Percentiles rank a stretch among this genome's conserved stretches.
phyloP scores from a whole-genome alignment of 306 rosid genomes.

The Calophaca sinica region DNA sequence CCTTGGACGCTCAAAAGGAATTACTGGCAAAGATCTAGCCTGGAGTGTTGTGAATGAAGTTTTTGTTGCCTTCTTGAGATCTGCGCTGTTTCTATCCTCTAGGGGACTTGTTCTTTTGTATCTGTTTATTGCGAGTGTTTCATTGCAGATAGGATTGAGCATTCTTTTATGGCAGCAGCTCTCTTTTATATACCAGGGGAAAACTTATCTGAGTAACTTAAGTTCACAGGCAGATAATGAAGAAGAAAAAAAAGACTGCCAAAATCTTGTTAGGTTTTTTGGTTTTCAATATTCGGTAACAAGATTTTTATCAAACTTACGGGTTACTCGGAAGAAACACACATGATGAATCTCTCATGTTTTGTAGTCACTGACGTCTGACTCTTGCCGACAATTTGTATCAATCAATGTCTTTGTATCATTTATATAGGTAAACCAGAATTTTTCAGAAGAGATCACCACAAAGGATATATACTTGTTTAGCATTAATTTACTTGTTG shows the following conservation, averaged over 20 bases:
- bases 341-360: constrained; percentile 43
- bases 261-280: constrained; percentile 76
- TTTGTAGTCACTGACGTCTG: constrained; percentile 23
- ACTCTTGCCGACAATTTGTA: constrained; percentile 26
- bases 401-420: constrained; percentile 25
- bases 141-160: constrained; percentile 74
- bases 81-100: constrained; percentile 67
- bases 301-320: constrained; percentile 65
- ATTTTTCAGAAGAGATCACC: not conserved
- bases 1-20: constrained; percentile 39
- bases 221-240: constrained; percentile 55
- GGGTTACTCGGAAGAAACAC: constrained; percentile 63
- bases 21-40: constrained; percentile 37
- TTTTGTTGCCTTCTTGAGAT: constrained; percentile 57
- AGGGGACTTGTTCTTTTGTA: constrained; percentile 80
- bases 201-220: constrained; percentile 70
- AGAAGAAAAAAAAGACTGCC: constrained; percentile 75
- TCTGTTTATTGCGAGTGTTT: constrained; percentile 75
- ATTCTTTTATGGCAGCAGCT: constrained; percentile 97
- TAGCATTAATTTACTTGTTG: constrained; percentile 26
- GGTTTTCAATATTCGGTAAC: constrained; percentile 65
- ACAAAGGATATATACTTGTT: not conserved
- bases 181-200: constrained; percentile 74
- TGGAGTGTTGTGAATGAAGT: constrained; percentile 52
- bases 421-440: not conserved